Conservation (phyloP, 2,329 filamentous ascomycete species). For the Ambrosiella beaveri region DNA sequence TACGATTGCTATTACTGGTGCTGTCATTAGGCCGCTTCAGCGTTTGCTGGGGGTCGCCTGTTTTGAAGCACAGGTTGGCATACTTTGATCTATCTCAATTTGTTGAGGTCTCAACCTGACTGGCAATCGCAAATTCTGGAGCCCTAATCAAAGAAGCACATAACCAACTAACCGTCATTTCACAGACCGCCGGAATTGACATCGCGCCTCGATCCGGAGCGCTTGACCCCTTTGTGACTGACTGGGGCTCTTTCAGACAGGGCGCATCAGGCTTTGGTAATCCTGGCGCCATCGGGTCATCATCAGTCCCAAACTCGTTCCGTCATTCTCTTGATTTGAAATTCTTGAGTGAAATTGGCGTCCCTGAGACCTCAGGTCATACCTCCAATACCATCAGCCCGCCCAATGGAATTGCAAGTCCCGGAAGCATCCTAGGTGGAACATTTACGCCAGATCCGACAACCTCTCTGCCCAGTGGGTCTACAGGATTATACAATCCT, state of each 20-base stretch:
- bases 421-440: slow-evolving; percentile 8
- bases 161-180: slow-evolving; percentile 8
- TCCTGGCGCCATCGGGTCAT: slow-evolving; percentile 7
- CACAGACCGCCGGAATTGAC: slow-evolving; percentile 8
- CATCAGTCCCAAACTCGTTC: slow-evolving; percentile 19
- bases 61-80: too few relatives aligned
- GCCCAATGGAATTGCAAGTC: slow-evolving; percentile 10
- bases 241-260: slow-evolving; percentile 16
- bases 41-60: too few relatives aligned
- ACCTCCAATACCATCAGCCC: slow-evolving; percentile 11
- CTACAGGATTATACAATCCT: slow-evolving; percentile 7
- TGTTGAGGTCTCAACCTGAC: too few relatives aligned
- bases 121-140: too few relatives aligned
- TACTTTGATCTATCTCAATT: too few relatives aligned
- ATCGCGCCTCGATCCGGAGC: slow-evolving; percentile 25
- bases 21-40: too few relatives aligned
- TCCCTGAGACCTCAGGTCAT: slow-evolving; percentile 3
- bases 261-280: slow-evolving; percentile 7
- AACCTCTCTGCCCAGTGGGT: background rate
- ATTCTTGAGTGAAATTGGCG: slow-evolving; percentile 29
- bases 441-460: slow-evolving; percentile 3
- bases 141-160: background rate
- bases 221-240: slow-evolving; percentile 20
- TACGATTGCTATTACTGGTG: too few relatives aligned
- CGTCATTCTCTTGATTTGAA: slow-evolving; percentile 42